Evolutionary conservation across 2,329 filamentous ascomycete species (phyloP).

Genomic region (Trichoderma sp.): DNA sequence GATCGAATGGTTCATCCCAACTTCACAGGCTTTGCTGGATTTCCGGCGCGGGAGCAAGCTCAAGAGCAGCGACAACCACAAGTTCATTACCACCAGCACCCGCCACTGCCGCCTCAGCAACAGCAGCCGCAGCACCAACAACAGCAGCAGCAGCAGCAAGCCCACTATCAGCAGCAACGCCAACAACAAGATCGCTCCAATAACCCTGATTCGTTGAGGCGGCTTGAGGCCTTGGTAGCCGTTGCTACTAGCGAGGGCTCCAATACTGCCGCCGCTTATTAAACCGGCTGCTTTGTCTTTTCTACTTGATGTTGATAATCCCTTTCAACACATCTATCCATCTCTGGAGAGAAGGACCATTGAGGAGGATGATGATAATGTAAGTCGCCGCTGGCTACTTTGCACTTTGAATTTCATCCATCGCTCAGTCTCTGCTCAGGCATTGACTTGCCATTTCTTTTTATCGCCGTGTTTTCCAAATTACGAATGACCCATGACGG

Average conservation of each 20-base stretch:
- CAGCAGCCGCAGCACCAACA: neutral
- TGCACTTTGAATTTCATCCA: neutral
- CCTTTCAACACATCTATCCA: neutral
- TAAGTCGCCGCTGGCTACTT: neutral
- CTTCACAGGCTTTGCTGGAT: constrained; percentile 53
- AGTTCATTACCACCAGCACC: neutral
- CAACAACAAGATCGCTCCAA: constrained; percentile 34
- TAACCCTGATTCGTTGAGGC: constrained; percentile 40
- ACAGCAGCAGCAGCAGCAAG: neutral
- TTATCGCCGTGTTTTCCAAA: neutral
- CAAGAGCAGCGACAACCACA: constrained; percentile 27
- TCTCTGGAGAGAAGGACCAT: neutral
- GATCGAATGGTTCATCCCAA: constrained; percentile 62
- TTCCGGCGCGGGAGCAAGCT: constrained; percentile 44
- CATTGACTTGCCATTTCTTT: neutral
- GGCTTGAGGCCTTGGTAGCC: constrained; percentile 47
- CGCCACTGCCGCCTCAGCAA: neutral
- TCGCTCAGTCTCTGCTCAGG: neutral
- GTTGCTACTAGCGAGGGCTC: constrained; percentile 49
- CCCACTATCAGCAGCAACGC: constrained; percentile 29
- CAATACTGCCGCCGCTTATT: constrained; percentile 45
- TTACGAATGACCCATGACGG: constrained; percentile 11
- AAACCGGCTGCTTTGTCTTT: constrained; percentile 1
- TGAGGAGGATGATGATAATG: neutral
- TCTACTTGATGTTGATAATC: constrained; percentile 17